phyloP scores from a whole-genome alignment of 2,329 filamentous ascomycete genomes.

The Paradendryphiella salina region DNA sequence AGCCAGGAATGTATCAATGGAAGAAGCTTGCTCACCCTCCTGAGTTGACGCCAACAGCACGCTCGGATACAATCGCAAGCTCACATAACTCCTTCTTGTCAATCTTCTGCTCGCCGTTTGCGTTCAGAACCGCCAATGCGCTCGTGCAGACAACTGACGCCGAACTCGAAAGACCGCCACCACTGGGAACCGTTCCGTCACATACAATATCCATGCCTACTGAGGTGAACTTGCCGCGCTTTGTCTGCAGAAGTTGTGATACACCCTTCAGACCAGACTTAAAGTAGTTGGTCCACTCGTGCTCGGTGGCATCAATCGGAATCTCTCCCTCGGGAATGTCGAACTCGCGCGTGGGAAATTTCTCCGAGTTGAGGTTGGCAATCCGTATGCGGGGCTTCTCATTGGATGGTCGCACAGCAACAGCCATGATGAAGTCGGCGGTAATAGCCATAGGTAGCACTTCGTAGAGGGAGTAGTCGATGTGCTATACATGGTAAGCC shows the following conservation, averaged over 20 bases:
- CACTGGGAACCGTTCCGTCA: constrained; percentile 88
- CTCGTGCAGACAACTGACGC: constrained; percentile 92
- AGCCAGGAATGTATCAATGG: constrained; percentile 10
- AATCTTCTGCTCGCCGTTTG: constrained; percentile 75
- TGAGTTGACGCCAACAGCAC: constrained; percentile 92
- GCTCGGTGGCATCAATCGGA: constrained; percentile 75
- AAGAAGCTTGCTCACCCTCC: constrained; percentile 67
- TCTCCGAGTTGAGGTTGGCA: constrained; percentile 74
- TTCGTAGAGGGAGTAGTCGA: constrained; percentile 96
- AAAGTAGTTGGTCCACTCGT: constrained; percentile 99
- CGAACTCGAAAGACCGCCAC: constrained; percentile 89
- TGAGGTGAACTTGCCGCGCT: constrained; percentile 68
- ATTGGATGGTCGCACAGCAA: constrained; percentile 60
- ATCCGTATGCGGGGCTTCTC: constrained; percentile 69
- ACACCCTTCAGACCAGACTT: constrained; percentile 86
- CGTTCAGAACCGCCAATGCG: constrained; percentile 82
- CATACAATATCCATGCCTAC: constrained; percentile 84
- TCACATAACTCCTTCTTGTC: constrained; percentile 93
- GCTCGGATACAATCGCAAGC: constrained; percentile 90
- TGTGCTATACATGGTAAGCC: constrained; percentile 62
- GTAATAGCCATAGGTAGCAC: constrained; percentile 95
- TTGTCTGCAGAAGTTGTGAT: constrained; percentile 70
- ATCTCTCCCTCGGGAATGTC: constrained; percentile 64
- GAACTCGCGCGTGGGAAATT: constrained; percentile 77
- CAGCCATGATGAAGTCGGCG: constrained; percentile 86